phyloP scores from a whole-genome alignment of 192 early-diverging fungal genomes.

The Podochytrium sp. region DNA sequence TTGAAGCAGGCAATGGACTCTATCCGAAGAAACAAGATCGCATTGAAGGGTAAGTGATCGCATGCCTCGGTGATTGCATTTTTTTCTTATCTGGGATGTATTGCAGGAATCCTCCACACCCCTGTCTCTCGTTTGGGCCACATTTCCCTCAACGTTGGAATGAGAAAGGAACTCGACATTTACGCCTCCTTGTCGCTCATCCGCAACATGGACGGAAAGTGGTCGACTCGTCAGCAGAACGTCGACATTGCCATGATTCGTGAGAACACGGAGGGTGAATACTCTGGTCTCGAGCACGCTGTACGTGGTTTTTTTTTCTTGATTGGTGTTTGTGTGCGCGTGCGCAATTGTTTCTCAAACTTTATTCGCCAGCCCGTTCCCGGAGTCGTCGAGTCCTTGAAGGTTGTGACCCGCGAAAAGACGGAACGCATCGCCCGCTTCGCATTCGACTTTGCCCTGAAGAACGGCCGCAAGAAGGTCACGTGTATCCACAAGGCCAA shows the following conservation, averaged over 20 bases:
- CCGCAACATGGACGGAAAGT: constrained; percentile 82
- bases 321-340: no score
- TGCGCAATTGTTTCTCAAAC: background rate
- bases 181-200: constrained; percentile 93
- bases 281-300: constrained; percentile 97
- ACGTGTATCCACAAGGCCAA: constrained; percentile 99
- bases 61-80: background rate
- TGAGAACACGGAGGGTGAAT: constrained; percentile 99
- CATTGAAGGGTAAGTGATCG: constrained; percentile 83
- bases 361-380: constrained; percentile 74
- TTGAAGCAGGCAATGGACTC: constrained; percentile 92
- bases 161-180: constrained; percentile 98
- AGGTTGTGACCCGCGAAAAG: constrained; percentile 95
- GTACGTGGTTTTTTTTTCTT: constrained; percentile 40
- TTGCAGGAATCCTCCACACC: constrained; percentile 68
- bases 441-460: constrained; percentile 98
- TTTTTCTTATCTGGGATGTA: background rate
- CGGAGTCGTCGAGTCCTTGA: constrained; percentile 98
- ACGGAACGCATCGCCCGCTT: constrained; percentile 98
- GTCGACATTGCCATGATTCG: constrained; percentile 99
- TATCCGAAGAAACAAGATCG: constrained; percentile 93
- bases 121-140: constrained; percentile 84
- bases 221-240: constrained; percentile 85
- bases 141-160: constrained; percentile 94
- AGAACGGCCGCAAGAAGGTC: constrained; percentile 97